Base-by-base conservation (phyloP, 1,284 basidiomycete species). In the Neotropicomus parvogracilis region DNA sequence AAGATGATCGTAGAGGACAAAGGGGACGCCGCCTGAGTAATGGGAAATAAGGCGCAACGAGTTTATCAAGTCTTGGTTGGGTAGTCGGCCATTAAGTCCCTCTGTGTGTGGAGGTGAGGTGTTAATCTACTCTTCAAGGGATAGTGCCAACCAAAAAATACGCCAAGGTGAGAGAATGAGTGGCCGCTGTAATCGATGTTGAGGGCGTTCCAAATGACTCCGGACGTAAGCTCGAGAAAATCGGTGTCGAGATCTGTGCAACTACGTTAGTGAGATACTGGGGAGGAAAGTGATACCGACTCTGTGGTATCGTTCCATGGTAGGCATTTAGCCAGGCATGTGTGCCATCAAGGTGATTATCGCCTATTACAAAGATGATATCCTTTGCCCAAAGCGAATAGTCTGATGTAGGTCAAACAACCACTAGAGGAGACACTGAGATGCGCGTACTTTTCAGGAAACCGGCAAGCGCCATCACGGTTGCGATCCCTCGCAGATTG, bases 121-220 rank as follows among this genome's bases (percentile, higher is more conserved):
- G 4, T 44, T 9, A 9, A 11, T 26, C 46, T 21, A 36, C 17
- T 9, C 31, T 40, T 33, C 4, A 32, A 34, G 13, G 16, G 32
- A 35, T 24, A 5, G 39, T 36, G 21, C 83, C 45, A 21, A 91
- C 92, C 92, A 68, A 90, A 91, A 69, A 91, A 95, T 11, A 98
- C 70, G 3, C 92, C 92, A 3, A 99, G 74, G 60, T 95, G 90
- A 11, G 88, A 92, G 69, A 98, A 97, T 0, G 94, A 97, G 67
- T 99, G 95, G 2, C 91, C 88, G 2, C 95, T 92, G 64, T 97
- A 99, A 67, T 99, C 97, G 49, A 99, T 81, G 57, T 90, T 90
- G 31, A 99, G 71, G 6, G 91, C 93, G 3, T 91, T 95, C 97
- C 97, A 99, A 37, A 97, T 88, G 4, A 92, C 85, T 2, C 88